These are phyloP conservation scores for Globisporangium iwayamae DNA, from an alignment of 352 stramenopile genomes.

Conservation along the genomic window DNA sequence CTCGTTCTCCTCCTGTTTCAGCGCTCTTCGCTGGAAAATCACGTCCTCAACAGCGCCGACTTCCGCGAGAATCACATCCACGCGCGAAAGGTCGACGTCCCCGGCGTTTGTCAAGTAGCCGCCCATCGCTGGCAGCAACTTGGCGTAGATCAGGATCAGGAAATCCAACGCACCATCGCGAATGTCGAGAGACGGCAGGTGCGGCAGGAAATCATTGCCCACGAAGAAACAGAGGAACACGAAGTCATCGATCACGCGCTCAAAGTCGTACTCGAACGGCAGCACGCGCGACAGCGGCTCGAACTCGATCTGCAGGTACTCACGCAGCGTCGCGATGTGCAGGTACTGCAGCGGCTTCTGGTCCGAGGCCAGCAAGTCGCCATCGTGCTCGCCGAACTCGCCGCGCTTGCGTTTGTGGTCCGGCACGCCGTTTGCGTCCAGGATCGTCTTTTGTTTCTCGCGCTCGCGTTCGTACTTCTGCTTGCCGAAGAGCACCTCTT, in stretches of 20 bases:
- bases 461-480: conserved; percentile 75
- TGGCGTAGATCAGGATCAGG: conserved; percentile 97
- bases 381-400: conserved; percentile 83
- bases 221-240: conserved; percentile 99
- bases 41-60: conserved; percentile 96
- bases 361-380: conserved; percentile 72
- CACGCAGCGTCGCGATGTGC: conserved; percentile 91
- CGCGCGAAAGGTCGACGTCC: conserved; percentile 91
- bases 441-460: conserved; percentile 57
- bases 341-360: conserved; percentile 93
- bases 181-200: conserved; percentile 98
- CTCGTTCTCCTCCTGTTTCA: conserved; percentile 85
- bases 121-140: conserved; percentile 73
- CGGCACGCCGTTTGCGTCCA: conserved; percentile 73
- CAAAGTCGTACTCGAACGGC: conserved; percentile 95
- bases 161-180: conserved; percentile 97
- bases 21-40: conserved; percentile 87
- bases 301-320: conserved; percentile 95
- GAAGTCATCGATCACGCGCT: conserved; percentile 98
- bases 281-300: conserved; percentile 68
- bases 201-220: conserved; percentile 98
- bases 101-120: conserved; percentile 96
- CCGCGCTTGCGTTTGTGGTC: conserved; percentile 72
- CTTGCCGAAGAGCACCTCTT: conserved; percentile 91
- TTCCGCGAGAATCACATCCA: conserved; percentile 96